Evolutionary conservation across 495 filamentous ascomycete species (phyloP).

Genomic region (Penicillium odoratum): DNA sequence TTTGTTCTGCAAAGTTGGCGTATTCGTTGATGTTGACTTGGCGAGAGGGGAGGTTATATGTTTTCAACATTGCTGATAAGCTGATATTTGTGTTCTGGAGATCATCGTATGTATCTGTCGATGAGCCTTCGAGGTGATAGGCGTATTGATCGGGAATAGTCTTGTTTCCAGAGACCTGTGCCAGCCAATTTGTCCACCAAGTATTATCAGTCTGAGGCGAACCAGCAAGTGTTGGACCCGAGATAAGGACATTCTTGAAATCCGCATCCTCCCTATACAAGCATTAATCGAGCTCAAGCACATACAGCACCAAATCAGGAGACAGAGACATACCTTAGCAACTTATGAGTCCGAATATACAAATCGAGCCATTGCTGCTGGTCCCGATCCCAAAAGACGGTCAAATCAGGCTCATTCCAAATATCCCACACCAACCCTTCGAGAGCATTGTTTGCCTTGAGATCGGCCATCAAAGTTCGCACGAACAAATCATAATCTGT

Average conservation of each 20-base stretch:
- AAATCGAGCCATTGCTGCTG: slow-evolving; percentile 34
- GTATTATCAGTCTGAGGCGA: slow-evolving; percentile 18
- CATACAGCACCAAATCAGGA: neutral
- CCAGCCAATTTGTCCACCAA: slow-evolving; percentile 34
- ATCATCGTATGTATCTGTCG: slow-evolving; percentile 21
- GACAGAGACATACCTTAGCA: slow-evolving; percentile 19
- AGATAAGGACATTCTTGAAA: neutral
- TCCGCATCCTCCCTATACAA: neutral
- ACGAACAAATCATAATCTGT: slow-evolving; percentile 36
- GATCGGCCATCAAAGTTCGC: slow-evolving; percentile 28
- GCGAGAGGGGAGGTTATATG: slow-evolving; percentile 30
- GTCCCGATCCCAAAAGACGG: slow-evolving; percentile 33
- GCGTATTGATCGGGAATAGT: slow-evolving; percentile 39
- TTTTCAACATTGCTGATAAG: slow-evolving; percentile 22
- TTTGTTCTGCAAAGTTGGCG: slow-evolving; percentile 34
- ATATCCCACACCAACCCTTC: slow-evolving; percentile 36
- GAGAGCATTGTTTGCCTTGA: slow-evolving; percentile 31
- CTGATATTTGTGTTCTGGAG: slow-evolving; percentile 26
- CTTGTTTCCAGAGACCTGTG: slow-evolving; percentile 25
- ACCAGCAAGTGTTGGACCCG: neutral
- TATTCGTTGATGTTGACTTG: slow-evolving; percentile 49
- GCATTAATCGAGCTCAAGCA: neutral
- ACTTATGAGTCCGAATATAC: slow-evolving; percentile 29
- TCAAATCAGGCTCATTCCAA: slow-evolving; percentile 47
- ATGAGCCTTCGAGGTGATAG: slow-evolving; percentile 31